Base-by-base conservation (phyloP, 2,329 filamentous ascomycete genomes). In the Colletotrichum tofieldiae region DNA sequence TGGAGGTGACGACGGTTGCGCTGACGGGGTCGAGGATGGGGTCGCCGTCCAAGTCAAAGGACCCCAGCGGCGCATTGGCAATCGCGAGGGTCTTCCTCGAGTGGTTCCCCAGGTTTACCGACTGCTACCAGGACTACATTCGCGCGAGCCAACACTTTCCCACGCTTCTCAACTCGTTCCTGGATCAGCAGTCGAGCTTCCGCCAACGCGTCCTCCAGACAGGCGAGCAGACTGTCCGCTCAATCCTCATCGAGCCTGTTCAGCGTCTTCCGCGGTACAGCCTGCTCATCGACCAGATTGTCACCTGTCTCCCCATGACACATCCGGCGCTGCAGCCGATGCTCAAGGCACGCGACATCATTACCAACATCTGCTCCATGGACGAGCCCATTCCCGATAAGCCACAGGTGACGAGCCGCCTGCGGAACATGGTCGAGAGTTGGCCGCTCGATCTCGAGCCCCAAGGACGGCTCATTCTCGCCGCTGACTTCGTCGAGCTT, bases 291-390 rank as follows among this genome's bases (percentile, higher is more conserved):
- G 96, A 99, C 83, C 95, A 97, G 78, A 98, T 99, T 78, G 90
- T 96, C 59, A 91, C 92, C 75, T 95, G 93, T 73, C 88, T 98
- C 23, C 95, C 96, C 5, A 90, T 95, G 62, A 91, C 93, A 11
- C 95, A 98, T 79, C 94, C 95, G 3, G 95, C 95, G 0, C 87
- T 98, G 65, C 92, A 93, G 75, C 88, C 89, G 3, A 92, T 99
- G 83, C 89, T 98, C 52, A 95, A 94, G 79, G 95, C 96, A 0
- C 90, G 96, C 75, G 96, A 98, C 80, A 93, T 98, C 65, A 95
- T 99, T 75, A 95, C 95, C 26, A 96, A 97, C 65, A 99, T 99
- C 54, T 99, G 96, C 82, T 97, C 96, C 20, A 92, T 98, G 84
- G 96, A 98, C 77, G 93, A 84, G 79, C 93, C 78, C 77, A 86